Base-by-base conservation (phyloP, 345 rosid species). In the Anastatica hierochuntica region DNA sequence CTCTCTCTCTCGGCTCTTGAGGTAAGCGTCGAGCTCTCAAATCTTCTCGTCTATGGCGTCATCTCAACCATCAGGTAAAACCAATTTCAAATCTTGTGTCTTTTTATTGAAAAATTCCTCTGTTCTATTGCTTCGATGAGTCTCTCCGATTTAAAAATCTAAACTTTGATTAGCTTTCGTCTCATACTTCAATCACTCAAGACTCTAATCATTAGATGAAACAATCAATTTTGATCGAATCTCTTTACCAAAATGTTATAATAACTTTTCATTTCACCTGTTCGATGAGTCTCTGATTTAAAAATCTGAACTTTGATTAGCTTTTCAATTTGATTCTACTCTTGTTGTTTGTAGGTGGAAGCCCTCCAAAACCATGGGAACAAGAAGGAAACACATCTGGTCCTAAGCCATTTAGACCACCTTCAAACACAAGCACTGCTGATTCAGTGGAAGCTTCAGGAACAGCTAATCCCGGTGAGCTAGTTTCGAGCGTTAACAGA, bases 301-400 rank as follows among this genome's bases (percentile, higher is more conserved):
- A 2, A 21, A 21, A 21, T 21, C 5, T 21, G 24, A 21, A 21
- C 5, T 21, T 21, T 21, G 10, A 38, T 50, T 4, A 30, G 33
- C 40, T 10, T 48, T 33, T 40, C 38, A 23, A 56, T 40, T 44
- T 29, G 49, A 31, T 9, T 23, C n/a, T 43, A 11, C 20, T 38
- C 3, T 33, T 29, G 10, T 6, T 29, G 7, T 29, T 29, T 55
- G 71, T 73, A 72, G 94, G 72, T 50, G 67, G 77, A 12, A 67
- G 77, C 48, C 81, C 83, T 55, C 97, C 95, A n/a, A 92, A 92
- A 63, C 97, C 98, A n/a, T 85, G 95, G 97, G 97, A 92, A 58
- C 84, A 75, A 75, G 72, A 83, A n/a, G 88, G 79, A 49, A 59
- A 75, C 0, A 70, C 85, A 0, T 66, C 90, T 5, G 94, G 97